Base-by-base conservation (phyloP, 208 protist genomes). In the Jaenimonas drosophilae region DNA sequence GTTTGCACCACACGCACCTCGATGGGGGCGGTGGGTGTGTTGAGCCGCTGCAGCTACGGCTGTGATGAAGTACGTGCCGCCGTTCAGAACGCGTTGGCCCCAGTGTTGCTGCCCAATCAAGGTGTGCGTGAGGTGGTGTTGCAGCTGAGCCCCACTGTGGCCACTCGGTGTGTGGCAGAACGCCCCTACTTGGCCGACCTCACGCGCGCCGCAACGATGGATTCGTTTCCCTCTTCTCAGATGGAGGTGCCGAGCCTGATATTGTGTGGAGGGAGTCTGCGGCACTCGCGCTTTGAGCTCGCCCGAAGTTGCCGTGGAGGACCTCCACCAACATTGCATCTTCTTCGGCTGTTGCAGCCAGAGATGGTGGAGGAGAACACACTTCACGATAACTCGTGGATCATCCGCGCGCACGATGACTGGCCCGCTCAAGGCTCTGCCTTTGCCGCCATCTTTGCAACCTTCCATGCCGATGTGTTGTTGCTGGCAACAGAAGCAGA, bases 301-400 rank as follows among this genome's bases (percentile, higher is more conserved):
- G 42, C 16, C 17, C 34, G 44, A 27, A 12, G 34, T 14, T 12
- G 50, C 48, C 3, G 33, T 43, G 12, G 49, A 25, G 33, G 45
- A 46, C 17, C 46, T 36, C 4, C 33, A 58, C 20, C 61, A 39
- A 19, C 50, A 32, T 31, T 49, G 1, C 17, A 42, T 16, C 43
- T 59, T 30, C 48, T 57, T 17, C 64, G 64, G 4, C 49, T 74
- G 25, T 32, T 89, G 4, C 29, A 37, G 7, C 48, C 61, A 11
- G 45, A 55, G 3, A 14, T 42, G 0, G 49, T 89, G 9, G 63
- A 77, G 25, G 80, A 89, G 27, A 47, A 58, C 4, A 30, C 58
- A 16, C 34, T 89, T 27, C 76, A 61, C 31, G 80, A 72, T 0
- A 65, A 81, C 45, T 60, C 62, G 19, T 85, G 75, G 80, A 29